Evolutionary conservation across 2,329 filamentous ascomycete species (phyloP), one percentile per base, ranked within the genome.

Genomic region (Aspergillus hortae): DNA sequence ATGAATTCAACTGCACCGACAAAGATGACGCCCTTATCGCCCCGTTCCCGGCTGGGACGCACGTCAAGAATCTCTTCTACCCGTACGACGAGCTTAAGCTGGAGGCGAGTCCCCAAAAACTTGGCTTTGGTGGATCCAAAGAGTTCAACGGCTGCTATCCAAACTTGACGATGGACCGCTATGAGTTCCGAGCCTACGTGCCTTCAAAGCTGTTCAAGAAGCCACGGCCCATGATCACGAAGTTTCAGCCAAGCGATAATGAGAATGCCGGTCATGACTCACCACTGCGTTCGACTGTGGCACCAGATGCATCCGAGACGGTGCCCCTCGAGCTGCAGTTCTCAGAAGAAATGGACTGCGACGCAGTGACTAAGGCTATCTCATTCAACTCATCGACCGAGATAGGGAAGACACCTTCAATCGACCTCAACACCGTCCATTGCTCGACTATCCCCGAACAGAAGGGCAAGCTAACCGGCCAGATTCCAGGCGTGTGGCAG

Each of bases 61-160:
- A 74, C 1, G 83, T 87, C 55, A 82, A 80, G 62, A 86, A 85
- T 58, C 62, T 87, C 11, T 84, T 87, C 63, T 81, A 80, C 60
- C 83, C 83, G 0, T 83, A 81, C 57, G 81, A 84, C 23, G 76
- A 82, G 55, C 70, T 79, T 51, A 76, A 68, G 0, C 68, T 87
- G 17, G 71, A 73, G 46, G 62, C 66, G 1, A 79, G 80, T 1
- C 64, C 71, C 1, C 65, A 72, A 4, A 70, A 69, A 27, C 72
- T 83, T 35, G 74, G 74, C 11, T 71, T 81, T 38, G 75, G 77
- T 49, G 73, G 73, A 2, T 77, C 77, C 1, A 70, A 63, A 0
- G 66, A 75, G 3, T 69, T 62, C 44, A 83, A 81, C 53, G 85
- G 84, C 2, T 87, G 84, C 58, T 60, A 85, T 3, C 67, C 72